Conservation (phyloP, 202 grass and related monocot genomes). For the Musa balbisiana region DNA sequence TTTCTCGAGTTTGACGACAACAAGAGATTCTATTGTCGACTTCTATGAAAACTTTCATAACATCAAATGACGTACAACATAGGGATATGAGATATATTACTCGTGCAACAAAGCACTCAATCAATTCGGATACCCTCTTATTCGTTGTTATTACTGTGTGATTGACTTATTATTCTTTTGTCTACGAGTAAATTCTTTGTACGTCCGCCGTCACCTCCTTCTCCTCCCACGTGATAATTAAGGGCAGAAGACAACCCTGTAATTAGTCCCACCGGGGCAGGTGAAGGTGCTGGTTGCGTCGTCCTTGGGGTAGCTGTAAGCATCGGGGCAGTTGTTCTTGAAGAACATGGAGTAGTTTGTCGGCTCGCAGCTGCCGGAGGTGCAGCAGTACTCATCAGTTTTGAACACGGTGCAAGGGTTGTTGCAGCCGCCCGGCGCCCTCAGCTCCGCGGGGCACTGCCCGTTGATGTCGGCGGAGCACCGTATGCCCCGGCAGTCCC, state of each 20-base stretch:
- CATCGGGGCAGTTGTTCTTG: slow-evolving; percentile 1
- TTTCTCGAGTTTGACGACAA: no score
- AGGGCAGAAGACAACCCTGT: slow-evolving; percentile 45
- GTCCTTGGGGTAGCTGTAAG: slow-evolving; percentile 13
- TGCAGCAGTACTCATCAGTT: slow-evolving; percentile 7
- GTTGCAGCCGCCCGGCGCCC: slow-evolving; percentile 7
- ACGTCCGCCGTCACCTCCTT: no score
- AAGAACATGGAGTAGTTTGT: background rate
- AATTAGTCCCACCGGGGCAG: slow-evolving; percentile 40
- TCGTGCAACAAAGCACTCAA: no score
- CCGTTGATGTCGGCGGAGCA: background rate
- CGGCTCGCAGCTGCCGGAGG: background rate
- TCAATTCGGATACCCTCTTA: no score
- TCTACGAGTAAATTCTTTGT: no score
- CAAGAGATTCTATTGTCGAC: no score
- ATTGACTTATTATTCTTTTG: no score
- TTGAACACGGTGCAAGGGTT: slow-evolving; percentile 8
- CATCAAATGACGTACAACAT: no score
- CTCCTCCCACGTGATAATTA: background rate
- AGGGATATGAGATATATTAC: no score
- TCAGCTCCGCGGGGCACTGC: background rate
- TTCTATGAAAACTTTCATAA: no score
- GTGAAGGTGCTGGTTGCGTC: slow-evolving; percentile 30
- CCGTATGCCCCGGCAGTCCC: background rate
- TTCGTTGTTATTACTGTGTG: no score